These are phyloP conservation scores for Pharus latifolius DNA, from an alignment of 176 grass and related monocot species.

Conservation along the genomic window DNA sequence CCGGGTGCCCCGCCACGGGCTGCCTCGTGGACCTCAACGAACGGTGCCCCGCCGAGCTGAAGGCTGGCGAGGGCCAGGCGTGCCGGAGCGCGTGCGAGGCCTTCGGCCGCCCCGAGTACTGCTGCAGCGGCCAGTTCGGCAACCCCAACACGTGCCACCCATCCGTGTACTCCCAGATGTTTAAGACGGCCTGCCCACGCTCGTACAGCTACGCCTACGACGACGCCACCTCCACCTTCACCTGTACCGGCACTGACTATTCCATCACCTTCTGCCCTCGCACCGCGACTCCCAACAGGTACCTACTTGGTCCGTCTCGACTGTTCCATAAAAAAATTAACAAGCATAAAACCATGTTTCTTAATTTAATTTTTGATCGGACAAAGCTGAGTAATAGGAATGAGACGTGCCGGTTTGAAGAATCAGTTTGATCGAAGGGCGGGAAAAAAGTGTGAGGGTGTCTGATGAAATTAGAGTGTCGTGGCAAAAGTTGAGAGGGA, in stretches of 20 bases:
- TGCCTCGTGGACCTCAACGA: slow-evolving; percentile 69
- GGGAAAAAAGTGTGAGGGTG: background rate
- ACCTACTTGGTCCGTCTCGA: background rate
- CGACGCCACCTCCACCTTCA: slow-evolving; percentile 91
- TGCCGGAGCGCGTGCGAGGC: slow-evolving; percentile 86
- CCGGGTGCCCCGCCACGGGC: slow-evolving; percentile 48
- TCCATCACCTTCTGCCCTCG: slow-evolving; percentile 86
- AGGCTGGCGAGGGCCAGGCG: slow-evolving; percentile 26
- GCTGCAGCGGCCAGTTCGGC: slow-evolving; percentile 75
- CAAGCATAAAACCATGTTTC: too few relatives aligned
- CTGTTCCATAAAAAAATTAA: background rate
- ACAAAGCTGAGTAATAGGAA: too few relatives aligned
- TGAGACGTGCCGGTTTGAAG: too few relatives aligned
- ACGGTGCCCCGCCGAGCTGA: slow-evolving; percentile 62
- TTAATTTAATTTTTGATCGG: too few relatives aligned
- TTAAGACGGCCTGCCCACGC: slow-evolving; percentile 84
- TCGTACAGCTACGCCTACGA: slow-evolving; percentile 98
- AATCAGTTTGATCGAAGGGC: too few relatives aligned
- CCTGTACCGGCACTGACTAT: slow-evolving; percentile 68
- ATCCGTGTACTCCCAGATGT: slow-evolving; percentile 79
- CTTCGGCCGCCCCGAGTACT: slow-evolving; percentile 72
- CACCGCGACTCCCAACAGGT: slow-evolving; percentile 35
- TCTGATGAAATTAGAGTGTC: background rate
- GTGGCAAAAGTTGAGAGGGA: background rate
- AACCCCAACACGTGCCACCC: slow-evolving; percentile 72